phyloP scores from a whole-genome alignment of 345 rosid species.

The Carallia pectinifolia region DNA sequence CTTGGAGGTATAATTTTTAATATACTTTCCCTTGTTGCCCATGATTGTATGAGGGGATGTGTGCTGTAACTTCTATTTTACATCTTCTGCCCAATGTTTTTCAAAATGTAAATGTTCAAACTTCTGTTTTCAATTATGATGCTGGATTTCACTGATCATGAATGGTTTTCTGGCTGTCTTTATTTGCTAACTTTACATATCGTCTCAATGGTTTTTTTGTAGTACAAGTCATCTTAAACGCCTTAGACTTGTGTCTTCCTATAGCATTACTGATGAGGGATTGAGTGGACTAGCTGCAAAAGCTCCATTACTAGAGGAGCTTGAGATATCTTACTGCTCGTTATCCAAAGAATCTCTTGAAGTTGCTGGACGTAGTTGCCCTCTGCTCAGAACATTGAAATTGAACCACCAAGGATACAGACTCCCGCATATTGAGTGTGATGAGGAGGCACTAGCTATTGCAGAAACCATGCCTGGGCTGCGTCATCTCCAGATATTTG shows the following conservation, averaged over 20 bases:
- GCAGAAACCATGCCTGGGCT: constrained; percentile 57
- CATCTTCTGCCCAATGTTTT: background rate
- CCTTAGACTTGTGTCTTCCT: constrained; percentile 39
- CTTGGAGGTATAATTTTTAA: no score
- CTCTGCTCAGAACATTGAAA: constrained; percentile 41
- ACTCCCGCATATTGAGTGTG: constrained; percentile 20
- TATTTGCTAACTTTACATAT: constrained; percentile 5
- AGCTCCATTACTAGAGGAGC: constrained; percentile 56
- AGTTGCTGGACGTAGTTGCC: constrained; percentile 40
- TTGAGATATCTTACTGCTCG: constrained; percentile 43
- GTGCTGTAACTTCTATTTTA: no score
- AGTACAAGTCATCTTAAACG: constrained; percentile 49
- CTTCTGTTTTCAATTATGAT: background rate
- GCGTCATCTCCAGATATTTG: constrained; percentile 52
- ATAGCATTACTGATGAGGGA: constrained; percentile 39
- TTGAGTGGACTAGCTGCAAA: constrained; percentile 37
- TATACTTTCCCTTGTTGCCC: no score
- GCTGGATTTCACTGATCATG: background rate
- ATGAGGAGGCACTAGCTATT: constrained; percentile 60
- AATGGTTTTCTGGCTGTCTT: background rate
- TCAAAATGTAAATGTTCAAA: background rate
- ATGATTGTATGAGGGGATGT: no score
- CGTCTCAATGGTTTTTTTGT: constrained; percentile 7
- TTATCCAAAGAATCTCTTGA: constrained; percentile 28
- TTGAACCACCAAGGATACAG: constrained; percentile 27